Evolutionary conservation across 139 green algal genomes (phyloP).

Genomic region (Prasinococcaceae sp.): DNA sequence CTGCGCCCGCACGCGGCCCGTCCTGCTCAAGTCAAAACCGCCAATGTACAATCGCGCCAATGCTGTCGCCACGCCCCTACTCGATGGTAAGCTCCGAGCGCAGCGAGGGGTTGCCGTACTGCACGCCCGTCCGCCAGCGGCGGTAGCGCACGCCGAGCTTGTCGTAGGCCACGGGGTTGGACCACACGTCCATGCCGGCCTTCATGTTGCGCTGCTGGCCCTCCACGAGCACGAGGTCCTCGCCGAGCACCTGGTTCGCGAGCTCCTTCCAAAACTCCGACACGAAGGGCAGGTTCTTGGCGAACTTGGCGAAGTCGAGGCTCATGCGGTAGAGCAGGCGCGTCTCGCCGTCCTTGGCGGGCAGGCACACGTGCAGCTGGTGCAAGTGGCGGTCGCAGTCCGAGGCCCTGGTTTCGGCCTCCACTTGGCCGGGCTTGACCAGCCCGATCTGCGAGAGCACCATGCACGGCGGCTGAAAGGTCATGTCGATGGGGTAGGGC

Average conservation of each 20-base stretch:
- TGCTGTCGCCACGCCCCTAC: too few relatives aligned
- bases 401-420: conserved; percentile 28
- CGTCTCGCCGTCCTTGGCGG: conserved; percentile 60
- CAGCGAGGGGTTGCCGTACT: conserved; percentile 2
- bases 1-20: too few relatives aligned
- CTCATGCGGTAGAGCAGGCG: conserved; percentile 94
- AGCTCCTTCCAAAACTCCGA: conserved; percentile 71
- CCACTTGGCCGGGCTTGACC: conserved; percentile 73
- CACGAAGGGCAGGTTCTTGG: conserved; percentile 66
- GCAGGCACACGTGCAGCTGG: conserved; percentile 94
- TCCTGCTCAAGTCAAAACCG: too few relatives aligned
- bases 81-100: too few relatives aligned
- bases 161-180: conserved; percentile 84
- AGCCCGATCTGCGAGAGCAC: conserved; percentile 77
- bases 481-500: conserved; percentile 97
- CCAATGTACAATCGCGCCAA: too few relatives aligned
- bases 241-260: conserved; percentile 82
- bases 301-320: conserved; percentile 86
- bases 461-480: conserved; percentile 86
- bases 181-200: conserved; percentile 74
- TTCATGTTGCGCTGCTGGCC: conserved; percentile 90
- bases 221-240: conserved; percentile 86
- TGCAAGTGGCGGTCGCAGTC: conserved; percentile 83
- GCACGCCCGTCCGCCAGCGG: conserved; percentile 64
- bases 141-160: conserved; percentile 91